These are phyloP conservation scores for Fusarium hainanense DNA, from an alignment of 2,329 filamentous ascomycete species.

Conservation along the genomic window DNA sequence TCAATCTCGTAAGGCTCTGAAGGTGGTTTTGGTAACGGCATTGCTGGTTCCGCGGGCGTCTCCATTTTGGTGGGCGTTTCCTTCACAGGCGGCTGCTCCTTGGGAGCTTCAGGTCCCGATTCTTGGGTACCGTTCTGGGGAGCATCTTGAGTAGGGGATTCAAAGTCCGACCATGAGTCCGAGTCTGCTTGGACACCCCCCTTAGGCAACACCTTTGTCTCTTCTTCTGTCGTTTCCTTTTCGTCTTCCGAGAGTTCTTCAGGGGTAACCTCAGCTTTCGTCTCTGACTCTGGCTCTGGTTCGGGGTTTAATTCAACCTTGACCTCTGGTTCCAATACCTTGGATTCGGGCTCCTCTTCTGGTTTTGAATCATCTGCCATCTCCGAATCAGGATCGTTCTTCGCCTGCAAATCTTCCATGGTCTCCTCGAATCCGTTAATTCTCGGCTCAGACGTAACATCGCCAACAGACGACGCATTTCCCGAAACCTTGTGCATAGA, in stretches of 20 bases:
- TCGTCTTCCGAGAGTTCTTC: constrained; percentile 7
- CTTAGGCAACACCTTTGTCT: neutral
- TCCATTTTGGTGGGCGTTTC: neutral
- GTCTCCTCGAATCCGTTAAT: neutral
- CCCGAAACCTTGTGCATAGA: constrained; percentile 25
- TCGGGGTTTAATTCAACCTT: neutral
- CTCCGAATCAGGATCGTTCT: neutral
- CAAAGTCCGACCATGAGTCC: constrained; percentile 38
- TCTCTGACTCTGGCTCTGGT: neutral
- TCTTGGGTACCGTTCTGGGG: neutral
- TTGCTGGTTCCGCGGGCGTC: neutral
- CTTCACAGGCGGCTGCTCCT: neutral
- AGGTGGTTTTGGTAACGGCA: constrained; percentile 13
- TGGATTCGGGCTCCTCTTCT: neutral
- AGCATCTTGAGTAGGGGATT: constrained; percentile 24
- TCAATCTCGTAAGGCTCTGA: constrained; percentile 48
- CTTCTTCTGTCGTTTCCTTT: neutral
- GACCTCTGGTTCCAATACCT: neutral
- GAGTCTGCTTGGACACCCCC: constrained; percentile 9
- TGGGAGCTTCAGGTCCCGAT: neutral
- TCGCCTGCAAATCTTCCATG: neutral
- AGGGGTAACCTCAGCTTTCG: neutral
- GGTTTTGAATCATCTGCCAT: neutral
- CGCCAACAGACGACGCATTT: constrained; percentile 12
- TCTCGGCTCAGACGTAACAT: constrained; percentile 1